Evolutionary conservation across 2,329 filamentous ascomycete species (phyloP).

Genomic region (Ophiognomonia clavigignenti-juglandacearum): DNA sequence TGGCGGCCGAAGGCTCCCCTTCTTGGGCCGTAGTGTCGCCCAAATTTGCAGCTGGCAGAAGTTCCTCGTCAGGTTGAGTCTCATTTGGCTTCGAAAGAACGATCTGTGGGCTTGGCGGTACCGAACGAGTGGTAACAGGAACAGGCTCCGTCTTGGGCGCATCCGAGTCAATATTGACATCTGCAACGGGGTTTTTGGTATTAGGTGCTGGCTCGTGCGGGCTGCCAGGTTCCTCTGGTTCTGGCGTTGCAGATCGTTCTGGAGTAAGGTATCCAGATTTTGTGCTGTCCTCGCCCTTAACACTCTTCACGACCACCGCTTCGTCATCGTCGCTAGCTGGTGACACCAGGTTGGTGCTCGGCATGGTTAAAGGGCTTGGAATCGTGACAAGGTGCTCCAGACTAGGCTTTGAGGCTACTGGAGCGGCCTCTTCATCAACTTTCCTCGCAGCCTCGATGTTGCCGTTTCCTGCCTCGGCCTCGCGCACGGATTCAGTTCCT

Average conservation of each 20-base stretch:
- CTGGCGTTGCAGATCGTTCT: conserved; percentile 2
- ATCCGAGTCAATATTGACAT: not conserved
- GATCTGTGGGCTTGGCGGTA: conserved; percentile 7
- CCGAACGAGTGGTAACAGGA: not conserved
- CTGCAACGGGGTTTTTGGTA: not conserved
- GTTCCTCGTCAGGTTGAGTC: not conserved
- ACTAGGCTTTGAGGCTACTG: conserved; percentile 24
- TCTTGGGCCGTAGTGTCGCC: not conserved
- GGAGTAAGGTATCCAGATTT: conserved; percentile 8
- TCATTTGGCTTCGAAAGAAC: conserved; percentile 8
- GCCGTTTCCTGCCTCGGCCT: conserved; percentile 19
- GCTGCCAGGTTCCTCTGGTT: conserved; percentile 2
- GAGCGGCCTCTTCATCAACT: conserved; percentile 20
- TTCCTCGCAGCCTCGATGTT: conserved; percentile 16
- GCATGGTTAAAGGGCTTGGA: conserved; percentile 11
- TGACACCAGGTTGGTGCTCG: conserved; percentile 18
- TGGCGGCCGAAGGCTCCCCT: not conserved
- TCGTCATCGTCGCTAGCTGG: conserved; percentile 36
- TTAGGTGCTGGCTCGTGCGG: conserved; percentile 9
- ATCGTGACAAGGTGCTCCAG: conserved; percentile 11
- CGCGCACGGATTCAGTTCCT: conserved; percentile 18
- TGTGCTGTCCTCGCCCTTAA: conserved; percentile 4
- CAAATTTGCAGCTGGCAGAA: conserved; percentile 1
- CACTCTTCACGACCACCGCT: conserved; percentile 29
- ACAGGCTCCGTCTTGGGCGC: not conserved